Conservation (phyloP, 805 yeast genomes). For the Debaryomyces hansenii region DNA sequence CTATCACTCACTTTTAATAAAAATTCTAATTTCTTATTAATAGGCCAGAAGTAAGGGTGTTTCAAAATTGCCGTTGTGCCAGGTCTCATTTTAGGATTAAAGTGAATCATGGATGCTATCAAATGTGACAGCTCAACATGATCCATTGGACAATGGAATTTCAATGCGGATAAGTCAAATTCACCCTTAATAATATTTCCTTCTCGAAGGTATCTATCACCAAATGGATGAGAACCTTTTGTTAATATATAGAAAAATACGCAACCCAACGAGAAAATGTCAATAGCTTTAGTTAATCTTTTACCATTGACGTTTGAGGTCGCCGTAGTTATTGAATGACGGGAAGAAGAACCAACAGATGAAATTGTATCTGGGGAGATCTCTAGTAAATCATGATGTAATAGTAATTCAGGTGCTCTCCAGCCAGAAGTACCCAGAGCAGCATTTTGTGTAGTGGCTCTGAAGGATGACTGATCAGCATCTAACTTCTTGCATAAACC, state of each 20-base stretch:
- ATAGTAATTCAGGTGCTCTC: conserved; percentile 91
- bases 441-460: conserved; percentile 88
- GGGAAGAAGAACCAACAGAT: conserved; percentile 19
- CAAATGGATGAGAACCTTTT: conserved; percentile 90
- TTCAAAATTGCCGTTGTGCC: conserved; percentile 62
- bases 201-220: conserved; percentile 85
- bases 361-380: conserved; percentile 40
- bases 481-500: conserved; percentile 93
- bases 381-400: conserved; percentile 37
- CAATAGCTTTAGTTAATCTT: conserved; percentile 84
- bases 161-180: conserved; percentile 50
- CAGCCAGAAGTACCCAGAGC: conserved; percentile 95
- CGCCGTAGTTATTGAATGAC: conserved; percentile 11
- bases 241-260: conserved; percentile 85
- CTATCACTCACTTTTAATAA: conserved; percentile 86
- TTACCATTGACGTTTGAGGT: conserved; percentile 26
- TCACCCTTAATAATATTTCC: conserved; percentile 78
- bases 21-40: conserved; percentile 74
- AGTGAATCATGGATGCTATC: conserved; percentile 67
- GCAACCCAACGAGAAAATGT: conserved; percentile 93
- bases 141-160: conserved; percentile 40
- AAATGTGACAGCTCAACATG: conserved; percentile 69
- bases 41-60: conserved; percentile 90
- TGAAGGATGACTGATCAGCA: conserved; percentile 87
- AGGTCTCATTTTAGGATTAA: conserved; percentile 70